Base-by-base conservation (phyloP, 2,329 filamentous ascomycete genomes). In the Colletotrichum sansevieriae region DNA sequence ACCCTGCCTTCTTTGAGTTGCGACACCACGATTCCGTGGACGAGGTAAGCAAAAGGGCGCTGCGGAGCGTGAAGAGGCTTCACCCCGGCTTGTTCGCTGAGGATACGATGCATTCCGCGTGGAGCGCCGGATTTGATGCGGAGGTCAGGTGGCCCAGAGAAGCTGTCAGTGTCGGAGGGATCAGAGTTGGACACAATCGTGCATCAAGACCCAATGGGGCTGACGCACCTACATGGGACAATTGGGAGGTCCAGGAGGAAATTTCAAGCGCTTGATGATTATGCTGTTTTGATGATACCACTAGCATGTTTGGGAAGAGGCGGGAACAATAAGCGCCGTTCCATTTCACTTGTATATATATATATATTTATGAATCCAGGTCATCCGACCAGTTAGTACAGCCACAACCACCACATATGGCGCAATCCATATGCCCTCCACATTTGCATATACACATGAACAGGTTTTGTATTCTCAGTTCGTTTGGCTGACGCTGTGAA, bases 21-120 rank as follows among this genome's bases (percentile, higher is more conserved):
- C 77, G 86, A 29, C 86, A 89, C 73, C 80, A 83, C 71, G 86
- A 89, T 68, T 88, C 85, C 13, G 86, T 89, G 0, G 87, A 89
- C 69, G 85, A 87, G 51, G 85, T 89, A 25, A 84, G 86, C 22
- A 84, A 83, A 55, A 83, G 85, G 20, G 86, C 87, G 4, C 73
- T 88, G 71, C 82, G 80, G 73, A 84, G 83, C 49, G 84, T 89
- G 81, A 81, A 82, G 70, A 76, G 78, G 15, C 71, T 79, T 6
- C 74, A 77, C 25, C 78, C 78, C 9, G 70, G 68, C 9, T 74
- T 80, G 22, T 78, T 79, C 65, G 51, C 65, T 52, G 73, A 75
- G 25, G 63, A 70, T 25, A 71, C 74, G 67, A 76, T 78, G 74
- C 75, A 76, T 22, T 75, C 71, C 13, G 71, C 73, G 10, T 76